A percentile compares a stretch with the other conserved stretches of the same genome.
These are phyloP conservation scores for Multifurca ochricompacta DNA, from an alignment of 768 basidiomycete genomes.

Conservation along the genomic window DNA sequence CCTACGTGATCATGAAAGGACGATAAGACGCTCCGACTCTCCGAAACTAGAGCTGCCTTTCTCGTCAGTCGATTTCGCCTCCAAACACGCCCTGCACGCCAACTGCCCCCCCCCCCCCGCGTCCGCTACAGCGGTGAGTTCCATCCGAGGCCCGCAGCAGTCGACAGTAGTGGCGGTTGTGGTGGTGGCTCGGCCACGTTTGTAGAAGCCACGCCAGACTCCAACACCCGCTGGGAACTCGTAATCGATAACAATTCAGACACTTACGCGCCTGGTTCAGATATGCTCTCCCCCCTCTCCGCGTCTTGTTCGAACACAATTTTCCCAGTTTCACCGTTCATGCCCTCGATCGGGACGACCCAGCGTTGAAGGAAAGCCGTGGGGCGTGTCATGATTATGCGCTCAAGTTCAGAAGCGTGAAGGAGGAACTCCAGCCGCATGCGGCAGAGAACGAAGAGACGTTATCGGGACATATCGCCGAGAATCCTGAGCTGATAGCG, in stretches of 20 bases:
- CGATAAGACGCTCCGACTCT: slow-evolving; percentile 73
- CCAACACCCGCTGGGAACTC: slow-evolving; percentile 64
- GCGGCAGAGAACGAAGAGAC: slow-evolving; percentile 46
- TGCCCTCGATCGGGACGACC: slow-evolving; percentile 49
- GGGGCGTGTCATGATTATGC: slow-evolving; percentile 67
- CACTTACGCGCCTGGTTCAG: slow-evolving; percentile 70
- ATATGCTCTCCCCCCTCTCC: slow-evolving; percentile 52
- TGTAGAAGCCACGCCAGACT: slow-evolving; percentile 45
- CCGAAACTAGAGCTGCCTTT: slow-evolving; percentile 81
- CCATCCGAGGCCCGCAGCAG: slow-evolving; percentile 58
- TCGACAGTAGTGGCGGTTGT: too few species aligned
- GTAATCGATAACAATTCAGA: slow-evolving; percentile 84
- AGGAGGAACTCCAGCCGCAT: slow-evolving; percentile 60
- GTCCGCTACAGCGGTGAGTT: slow-evolving; percentile 78
- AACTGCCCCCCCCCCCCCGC: slow-evolving; percentile 55
- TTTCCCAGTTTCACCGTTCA: slow-evolving; percentile 56
- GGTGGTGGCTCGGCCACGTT: slow-evolving; percentile 59
- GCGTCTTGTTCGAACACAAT: slow-evolving; percentile 61
- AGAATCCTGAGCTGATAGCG: background rate
- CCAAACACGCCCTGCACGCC: slow-evolving; percentile 79
- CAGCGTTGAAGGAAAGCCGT: slow-evolving; percentile 46
- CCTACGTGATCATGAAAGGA: slow-evolving; percentile 73
- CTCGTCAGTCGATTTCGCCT: slow-evolving; percentile 81
- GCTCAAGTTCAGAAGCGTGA: slow-evolving; percentile 48
- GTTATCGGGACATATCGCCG: slow-evolving; percentile 30